Conservation (phyloP, 768 basidiomycete species). For the Trametes maxima region DNA sequence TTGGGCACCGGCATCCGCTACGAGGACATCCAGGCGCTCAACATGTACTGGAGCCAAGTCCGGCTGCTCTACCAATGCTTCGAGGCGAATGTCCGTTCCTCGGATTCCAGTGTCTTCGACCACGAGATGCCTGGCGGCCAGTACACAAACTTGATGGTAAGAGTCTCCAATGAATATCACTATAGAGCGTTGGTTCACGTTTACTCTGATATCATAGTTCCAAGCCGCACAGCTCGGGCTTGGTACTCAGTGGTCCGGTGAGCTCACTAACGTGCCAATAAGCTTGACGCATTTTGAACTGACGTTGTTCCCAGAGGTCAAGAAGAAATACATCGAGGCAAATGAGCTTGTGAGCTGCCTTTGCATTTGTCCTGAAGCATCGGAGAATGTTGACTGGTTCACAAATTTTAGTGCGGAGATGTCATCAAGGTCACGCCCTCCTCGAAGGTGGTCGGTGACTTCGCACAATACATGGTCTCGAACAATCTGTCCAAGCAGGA, state of each 20-base stretch:
- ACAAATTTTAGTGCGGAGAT: constrained; percentile 75
- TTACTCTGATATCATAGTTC: constrained; percentile 60
- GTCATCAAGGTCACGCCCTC: constrained; percentile 99
- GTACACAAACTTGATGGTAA: constrained; percentile 92
- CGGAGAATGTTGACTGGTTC: background rate
- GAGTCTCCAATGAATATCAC: constrained; percentile 19
- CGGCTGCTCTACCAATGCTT: constrained; percentile 95
- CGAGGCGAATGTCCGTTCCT: constrained; percentile 96
- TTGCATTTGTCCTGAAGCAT: background rate
- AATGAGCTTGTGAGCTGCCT: constrained; percentile 79
- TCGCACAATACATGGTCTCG: constrained; percentile 99
- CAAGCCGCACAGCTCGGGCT: constrained; percentile 97
- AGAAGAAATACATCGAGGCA: constrained; percentile 98
- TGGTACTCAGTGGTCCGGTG: constrained; percentile 93
- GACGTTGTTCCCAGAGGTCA: constrained; percentile 65
- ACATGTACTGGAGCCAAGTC: constrained; percentile 98
- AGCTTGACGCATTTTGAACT: background rate
- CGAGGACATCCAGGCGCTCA: constrained; percentile 95
- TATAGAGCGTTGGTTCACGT: background rate
- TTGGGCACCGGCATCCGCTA: constrained; percentile 96
- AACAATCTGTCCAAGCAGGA: constrained; percentile 88
- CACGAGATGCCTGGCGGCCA: constrained; percentile 99
- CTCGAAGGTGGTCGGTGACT: constrained; percentile 98
- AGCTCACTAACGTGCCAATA: constrained; percentile 13
- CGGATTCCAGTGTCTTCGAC: constrained; percentile 97